Evolutionary conservation across 2,329 filamentous ascomycete species (phyloP), one percentile per base, ranked within the genome.

Genomic region (Simplicillium sp.): DNA sequence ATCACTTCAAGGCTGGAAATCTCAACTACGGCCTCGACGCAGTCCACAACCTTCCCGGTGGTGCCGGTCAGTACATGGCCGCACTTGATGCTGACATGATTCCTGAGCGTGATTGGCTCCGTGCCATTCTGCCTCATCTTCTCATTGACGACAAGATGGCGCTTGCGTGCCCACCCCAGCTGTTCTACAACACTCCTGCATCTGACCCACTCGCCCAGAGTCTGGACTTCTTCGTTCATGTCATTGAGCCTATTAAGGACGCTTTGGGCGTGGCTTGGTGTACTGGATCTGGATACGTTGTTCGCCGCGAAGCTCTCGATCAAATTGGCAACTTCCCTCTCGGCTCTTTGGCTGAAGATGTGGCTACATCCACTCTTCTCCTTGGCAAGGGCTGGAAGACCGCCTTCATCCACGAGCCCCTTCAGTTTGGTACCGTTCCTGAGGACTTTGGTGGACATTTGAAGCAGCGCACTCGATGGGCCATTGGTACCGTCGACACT

Each of bases 31-130:
- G 73, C 29, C 56, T 77, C 15, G 68, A 75, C 13, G 63, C 68
- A 41, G 63, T 68, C 4, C 61, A 64, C 13, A 51, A 58, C n/a
- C 57, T 79, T 28, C 70, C 72, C 1, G 73, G 72, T 14, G 75
- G 75, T 17, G 63, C 71, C n/a, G 65, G 66, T 33, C 65, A 73
- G 49, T 80, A 67, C 54, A 73, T 81, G 53, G 77, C 76, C n/a
- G 73, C 73, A 32, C 60, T 83, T 29, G 79, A 83, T 52, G 78
- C 77, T 15, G 79, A 83, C 52, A 82, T 83, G 79, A 81, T 82
- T 55, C 73, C 76, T 7, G 74, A 80, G 54, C 64, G 62, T 39
- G 60, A 73, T 36, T 82, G 76, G 75, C 64, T 82, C 13, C 71
- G 76, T 32, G 70, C 73, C 20, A 53, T 76, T 13, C 56, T 80